These are phyloP conservation scores for Capronia americana DNA, from an alignment of 2,329 filamentous ascomycete genomes.

Conservation along the genomic window DNA sequence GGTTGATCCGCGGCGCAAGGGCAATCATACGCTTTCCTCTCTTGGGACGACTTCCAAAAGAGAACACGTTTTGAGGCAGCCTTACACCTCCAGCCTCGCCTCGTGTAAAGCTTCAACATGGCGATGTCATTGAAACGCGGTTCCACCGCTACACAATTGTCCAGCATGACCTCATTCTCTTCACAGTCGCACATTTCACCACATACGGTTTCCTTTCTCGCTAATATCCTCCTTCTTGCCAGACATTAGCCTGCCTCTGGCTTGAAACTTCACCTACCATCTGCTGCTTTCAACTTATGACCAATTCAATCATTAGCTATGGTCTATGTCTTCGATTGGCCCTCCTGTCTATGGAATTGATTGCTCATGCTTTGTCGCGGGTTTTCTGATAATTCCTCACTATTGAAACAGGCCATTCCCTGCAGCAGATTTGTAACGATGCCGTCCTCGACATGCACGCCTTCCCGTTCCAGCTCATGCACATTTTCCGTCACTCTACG, in stretches of 20 bases:
- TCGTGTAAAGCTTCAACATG: background rate
- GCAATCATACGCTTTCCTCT: conserved; percentile 4
- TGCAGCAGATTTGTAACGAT: background rate
- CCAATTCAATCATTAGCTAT: background rate
- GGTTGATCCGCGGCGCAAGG: background rate
- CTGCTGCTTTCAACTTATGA: background rate
- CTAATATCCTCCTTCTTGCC: background rate
- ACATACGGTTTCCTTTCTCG: background rate
- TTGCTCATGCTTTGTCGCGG: background rate
- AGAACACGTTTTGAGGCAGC: background rate
- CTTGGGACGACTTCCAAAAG: background rate
- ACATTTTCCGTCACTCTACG: background rate
- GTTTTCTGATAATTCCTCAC: background rate
- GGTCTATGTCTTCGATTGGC: background rate
- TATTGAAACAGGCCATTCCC: background rate
- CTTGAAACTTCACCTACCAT: background rate
- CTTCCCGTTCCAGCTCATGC: background rate
- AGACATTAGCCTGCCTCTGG: background rate
- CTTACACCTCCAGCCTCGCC: background rate
- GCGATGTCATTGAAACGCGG: background rate
- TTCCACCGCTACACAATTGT: background rate
- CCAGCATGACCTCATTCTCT: background rate
- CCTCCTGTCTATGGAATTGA: background rate
- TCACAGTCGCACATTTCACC: background rate
- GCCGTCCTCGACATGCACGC: background rate